Evolutionary conservation across 2,329 filamentous ascomycete genomes (phyloP), one percentile per base, ranked within the genome.

Genomic region (Curvularia eragrostidis): DNA sequence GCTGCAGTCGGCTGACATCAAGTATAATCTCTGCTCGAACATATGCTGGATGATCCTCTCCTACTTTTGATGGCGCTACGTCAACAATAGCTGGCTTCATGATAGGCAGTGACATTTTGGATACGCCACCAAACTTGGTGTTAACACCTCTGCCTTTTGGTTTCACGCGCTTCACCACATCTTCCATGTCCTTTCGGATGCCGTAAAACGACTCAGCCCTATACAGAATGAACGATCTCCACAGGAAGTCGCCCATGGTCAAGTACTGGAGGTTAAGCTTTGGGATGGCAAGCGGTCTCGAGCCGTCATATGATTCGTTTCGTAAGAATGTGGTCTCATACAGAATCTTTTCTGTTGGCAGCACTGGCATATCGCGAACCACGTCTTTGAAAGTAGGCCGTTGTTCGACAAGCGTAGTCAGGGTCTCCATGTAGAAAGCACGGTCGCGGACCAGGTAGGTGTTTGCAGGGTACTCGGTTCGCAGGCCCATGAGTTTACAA

Each of bases 251-350:
- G 2, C 93, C 93, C 49, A 97, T 87, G 2, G 93, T 96, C 13
- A 99, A 83, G 76, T 99, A 99, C 72, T 99, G 95, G 26, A 99
- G 81, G 68, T 97, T 99, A 44, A 98, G 79, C 75, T 99, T 99
- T 2, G 95, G 95, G 42, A 99, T 87, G 2, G 95, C 91, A 56
- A 99, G 82, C 5, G 95, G 93, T 47, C 87, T 87, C 23, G 91
- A 93, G 24, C 93, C 93, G 74, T 97, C 89, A 69, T 97, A 98
- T 7, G 83, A 84, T 69, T 97, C 93, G 55, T 94, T 94, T 56
- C 92, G 87, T 54, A 93, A 78, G 52, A 97, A 85, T 24, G 87
- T 87, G 49, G 83, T 83, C 58, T 97, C 92, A 70, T 97, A 97
- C 5, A 99, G 81, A 1, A 86, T 80, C 56, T 85, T 81, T 72